phyloP scores from a whole-genome alignment of 2,329 filamentous ascomycete species.

The Zasmidium cellare region DNA sequence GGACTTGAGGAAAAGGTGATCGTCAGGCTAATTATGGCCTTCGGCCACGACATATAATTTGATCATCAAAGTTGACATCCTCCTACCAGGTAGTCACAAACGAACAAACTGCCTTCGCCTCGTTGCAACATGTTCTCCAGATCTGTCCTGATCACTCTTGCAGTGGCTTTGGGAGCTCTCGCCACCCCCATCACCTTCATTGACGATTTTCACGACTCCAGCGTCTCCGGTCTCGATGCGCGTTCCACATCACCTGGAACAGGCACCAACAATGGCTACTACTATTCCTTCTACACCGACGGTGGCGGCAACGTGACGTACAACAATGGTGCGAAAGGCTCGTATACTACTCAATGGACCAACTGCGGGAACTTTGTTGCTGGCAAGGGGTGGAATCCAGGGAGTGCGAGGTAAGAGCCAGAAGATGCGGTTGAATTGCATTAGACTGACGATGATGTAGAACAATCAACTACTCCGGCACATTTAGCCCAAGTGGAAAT shows the following conservation, averaged over 20 bases:
- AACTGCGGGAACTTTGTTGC: constrained; percentile 56
- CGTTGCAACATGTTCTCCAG: constrained; percentile 4
- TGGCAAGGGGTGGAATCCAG: constrained; percentile 61
- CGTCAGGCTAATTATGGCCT: not conserved
- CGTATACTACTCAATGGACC: constrained; percentile 49
- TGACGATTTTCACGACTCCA: constrained; percentile 37
- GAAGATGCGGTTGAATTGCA: too few species aligned
- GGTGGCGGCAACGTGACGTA: constrained; percentile 53
- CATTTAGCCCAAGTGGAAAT: constrained; percentile 51
- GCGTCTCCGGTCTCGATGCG: constrained; percentile 32
- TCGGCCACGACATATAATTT: not conserved
- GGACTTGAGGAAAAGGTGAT: not conserved
- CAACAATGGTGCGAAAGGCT: constrained; percentile 54
- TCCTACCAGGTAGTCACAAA: too few species aligned
- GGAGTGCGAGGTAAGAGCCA: constrained; percentile 53
- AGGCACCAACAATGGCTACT: constrained; percentile 59
- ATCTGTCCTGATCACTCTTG: constrained; percentile 38
- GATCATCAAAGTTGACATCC: too few species aligned
- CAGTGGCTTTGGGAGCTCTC: constrained; percentile 36
- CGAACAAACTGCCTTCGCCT: too few species aligned
- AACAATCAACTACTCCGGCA: constrained; percentile 52
- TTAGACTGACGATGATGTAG: too few species aligned
- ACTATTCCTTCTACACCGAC: constrained; percentile 63
- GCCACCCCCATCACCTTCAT: constrained; percentile 33
- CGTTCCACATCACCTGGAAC: constrained; percentile 45